Evolutionary conservation across 495 filamentous ascomycete species (phyloP), one percentile per base, ranked within the genome.

Genomic region (Trypethelium eluteriae): DNA sequence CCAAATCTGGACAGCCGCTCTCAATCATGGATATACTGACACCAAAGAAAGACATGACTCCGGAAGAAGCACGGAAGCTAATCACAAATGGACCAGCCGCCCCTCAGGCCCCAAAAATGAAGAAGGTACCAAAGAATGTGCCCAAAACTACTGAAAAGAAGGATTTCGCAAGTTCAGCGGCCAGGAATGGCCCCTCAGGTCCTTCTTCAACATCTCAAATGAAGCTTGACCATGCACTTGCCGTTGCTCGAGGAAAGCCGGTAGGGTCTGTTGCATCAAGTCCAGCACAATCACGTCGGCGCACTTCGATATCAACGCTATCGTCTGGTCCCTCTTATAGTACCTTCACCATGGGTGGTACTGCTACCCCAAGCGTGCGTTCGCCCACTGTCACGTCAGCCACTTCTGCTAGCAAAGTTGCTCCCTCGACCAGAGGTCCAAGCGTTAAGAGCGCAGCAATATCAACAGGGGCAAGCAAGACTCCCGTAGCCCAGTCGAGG

Each of bases 1-100:
- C 63, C 6, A 47, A 63, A 41, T 65, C 63, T n/a, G 63, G 39
- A 7, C 12, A 53, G 39, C 53, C 53, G 18, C 53, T 59, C 32
- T 47, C 39, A 35, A 65, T 49, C n/a, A 32, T 65, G 63, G 39
- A 53, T 38, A 38, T 38, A 6, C 18, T 38, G 10, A 47, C 35
- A 5, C 39, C 35, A n/a, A 53, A 65, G 41, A 38, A 49, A n/a
- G 39, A 65, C 39, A 38, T 38, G 63, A 44, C 12, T n/a, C 63
- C 35, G n/a, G 39, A 38, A 38, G 39, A 65, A 65, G 35, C 35
- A 49, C 39, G 35, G n/a, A 38, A 49, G 4, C 63, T 38, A 0
- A 44, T 38, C 11, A 49, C 63, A 39, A 65, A n/a, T 38, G 46
- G 63, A 2, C 39, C 35, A 11, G 35, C 39, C 32, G 39, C 39